Conservation (phyloP, 768 basidiomycete species). For the Serendipita sp. region DNA sequence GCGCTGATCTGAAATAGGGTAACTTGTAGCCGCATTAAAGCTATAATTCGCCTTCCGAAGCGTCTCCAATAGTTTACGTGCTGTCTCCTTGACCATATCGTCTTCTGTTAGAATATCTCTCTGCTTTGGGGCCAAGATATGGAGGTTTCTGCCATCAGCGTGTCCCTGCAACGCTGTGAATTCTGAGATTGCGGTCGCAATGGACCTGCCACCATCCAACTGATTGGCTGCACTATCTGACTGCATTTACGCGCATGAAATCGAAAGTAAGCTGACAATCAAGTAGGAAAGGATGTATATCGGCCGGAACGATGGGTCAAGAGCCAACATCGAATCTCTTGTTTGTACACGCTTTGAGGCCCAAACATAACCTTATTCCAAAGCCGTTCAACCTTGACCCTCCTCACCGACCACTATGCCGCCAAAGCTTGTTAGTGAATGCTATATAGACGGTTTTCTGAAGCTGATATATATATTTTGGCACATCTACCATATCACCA, state of each 20-base stretch:
- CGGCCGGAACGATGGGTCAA: background rate
- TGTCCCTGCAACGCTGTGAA: too few relatives aligned
- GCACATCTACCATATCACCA: too few relatives aligned
- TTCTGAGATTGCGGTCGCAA: too few relatives aligned
- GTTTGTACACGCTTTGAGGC: background rate
- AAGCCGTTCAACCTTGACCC: background rate
- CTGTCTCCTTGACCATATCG: background rate
- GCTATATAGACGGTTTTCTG: background rate
- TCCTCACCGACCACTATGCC: conserved; percentile 30
- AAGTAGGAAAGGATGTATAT: background rate
- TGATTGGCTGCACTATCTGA: background rate
- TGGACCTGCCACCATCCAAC: too few relatives aligned
- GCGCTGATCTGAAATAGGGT: background rate
- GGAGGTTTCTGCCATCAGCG: background rate
- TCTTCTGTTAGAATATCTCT: background rate
- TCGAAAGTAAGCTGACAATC: too few relatives aligned
- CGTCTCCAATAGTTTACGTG: background rate
- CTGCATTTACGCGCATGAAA: background rate
- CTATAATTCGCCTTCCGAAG: background rate
- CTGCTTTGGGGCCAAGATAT: background rate
- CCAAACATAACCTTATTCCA: background rate
- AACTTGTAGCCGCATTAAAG: background rate
- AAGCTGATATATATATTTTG: background rate
- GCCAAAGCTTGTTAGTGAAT: conserved; percentile 51
- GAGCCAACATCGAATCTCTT: background rate